Percentiles rank a stretch among this genome's conserved stretches.
Conservation (phyloP, 2,329 filamentous ascomycete species). For the Pseudopithomyces chartarum region DNA sequence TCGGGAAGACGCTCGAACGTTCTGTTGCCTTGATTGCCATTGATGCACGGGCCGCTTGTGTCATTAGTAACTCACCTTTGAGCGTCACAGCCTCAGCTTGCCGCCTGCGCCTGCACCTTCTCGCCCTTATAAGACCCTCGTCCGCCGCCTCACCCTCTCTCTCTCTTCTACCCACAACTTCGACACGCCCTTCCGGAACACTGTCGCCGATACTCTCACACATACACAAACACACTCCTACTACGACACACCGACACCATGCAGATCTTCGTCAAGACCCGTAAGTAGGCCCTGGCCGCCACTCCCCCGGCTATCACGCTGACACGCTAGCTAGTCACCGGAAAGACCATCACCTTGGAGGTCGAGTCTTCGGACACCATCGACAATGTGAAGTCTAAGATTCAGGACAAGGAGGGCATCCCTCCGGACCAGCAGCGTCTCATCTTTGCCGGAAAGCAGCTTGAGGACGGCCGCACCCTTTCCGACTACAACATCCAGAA, state of each 20-base stretch:
- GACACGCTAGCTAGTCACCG: constrained; percentile 59
- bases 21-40: constrained; percentile 33
- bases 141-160: constrained; percentile 11
- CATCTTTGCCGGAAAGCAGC: constrained; percentile 96
- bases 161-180: constrained; percentile 23
- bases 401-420: constrained; percentile 97
- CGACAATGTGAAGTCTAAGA: constrained; percentile 96
- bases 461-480: constrained; percentile 91
- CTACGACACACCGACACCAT: constrained; percentile 60
- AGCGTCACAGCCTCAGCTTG: constrained; percentile 42
- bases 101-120: constrained; percentile 27
- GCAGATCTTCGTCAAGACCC: constrained; percentile 99
- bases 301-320: constrained; percentile 34
- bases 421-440: constrained; percentile 95
- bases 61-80: constrained; percentile 35
- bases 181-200: constrained; percentile 3
- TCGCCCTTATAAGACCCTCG: constrained; percentile 37
- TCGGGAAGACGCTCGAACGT: constrained; percentile 40
- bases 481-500: constrained; percentile 97
- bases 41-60: constrained; percentile 38
- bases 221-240: background rate
- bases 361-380: constrained; percentile 82
- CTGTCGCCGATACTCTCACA: background rate
- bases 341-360: constrained; percentile 71
- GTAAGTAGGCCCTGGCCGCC: constrained; percentile 63